Evolutionary conservation across 371 early-diverging fungal genomes (phyloP).

Genomic region (Mortierella sp.): DNA sequence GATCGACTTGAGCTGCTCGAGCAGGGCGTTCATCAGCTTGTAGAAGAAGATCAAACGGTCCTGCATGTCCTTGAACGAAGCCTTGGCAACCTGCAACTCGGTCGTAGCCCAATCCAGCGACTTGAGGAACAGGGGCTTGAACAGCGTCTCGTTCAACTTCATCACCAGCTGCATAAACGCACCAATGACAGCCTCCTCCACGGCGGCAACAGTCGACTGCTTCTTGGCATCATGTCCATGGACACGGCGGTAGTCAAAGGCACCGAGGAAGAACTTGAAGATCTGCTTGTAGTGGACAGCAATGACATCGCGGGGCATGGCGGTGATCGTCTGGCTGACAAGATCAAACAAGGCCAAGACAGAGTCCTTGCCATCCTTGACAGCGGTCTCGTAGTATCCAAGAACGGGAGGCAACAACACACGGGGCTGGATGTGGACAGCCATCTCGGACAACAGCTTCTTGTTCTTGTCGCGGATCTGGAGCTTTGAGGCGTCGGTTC

Average conservation of each 20-base stretch:
- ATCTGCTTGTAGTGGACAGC: slow-evolving; percentile 80
- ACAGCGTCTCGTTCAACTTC: slow-evolving; percentile 93
- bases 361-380: slow-evolving; percentile 68
- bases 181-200: slow-evolving; percentile 78
- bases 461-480: slow-evolving; percentile 67
- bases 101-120: slow-evolving; percentile 91
- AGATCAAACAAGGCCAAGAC: slow-evolving; percentile 71
- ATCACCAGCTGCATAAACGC: slow-evolving; percentile 87
- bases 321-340: slow-evolving; percentile 71
- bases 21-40: slow-evolving; percentile 76
- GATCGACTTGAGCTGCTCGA: slow-evolving; percentile 87
- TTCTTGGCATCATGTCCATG: slow-evolving; percentile 31
- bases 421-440: slow-evolving; percentile 75
- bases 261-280: slow-evolving; percentile 86
- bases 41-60: slow-evolving; percentile 84
- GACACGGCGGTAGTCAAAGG: slow-evolving; percentile 77
- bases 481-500: slow-evolving; percentile 60
- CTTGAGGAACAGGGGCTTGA: slow-evolving; percentile 94
- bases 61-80: slow-evolving; percentile 58
- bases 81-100: slow-evolving; percentile 61
- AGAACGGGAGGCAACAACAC: slow-evolving; percentile 78
- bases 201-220: slow-evolving; percentile 62
- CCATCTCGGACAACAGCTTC: slow-evolving; percentile 66
- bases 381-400: slow-evolving; percentile 68
- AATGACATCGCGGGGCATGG: slow-evolving; percentile 77